Percentiles rank a stretch among this genome's conserved stretches.
phyloP scores from a whole-genome alignment of 495 filamentous ascomycete species.

The Geoglossum glabrum region DNA sequence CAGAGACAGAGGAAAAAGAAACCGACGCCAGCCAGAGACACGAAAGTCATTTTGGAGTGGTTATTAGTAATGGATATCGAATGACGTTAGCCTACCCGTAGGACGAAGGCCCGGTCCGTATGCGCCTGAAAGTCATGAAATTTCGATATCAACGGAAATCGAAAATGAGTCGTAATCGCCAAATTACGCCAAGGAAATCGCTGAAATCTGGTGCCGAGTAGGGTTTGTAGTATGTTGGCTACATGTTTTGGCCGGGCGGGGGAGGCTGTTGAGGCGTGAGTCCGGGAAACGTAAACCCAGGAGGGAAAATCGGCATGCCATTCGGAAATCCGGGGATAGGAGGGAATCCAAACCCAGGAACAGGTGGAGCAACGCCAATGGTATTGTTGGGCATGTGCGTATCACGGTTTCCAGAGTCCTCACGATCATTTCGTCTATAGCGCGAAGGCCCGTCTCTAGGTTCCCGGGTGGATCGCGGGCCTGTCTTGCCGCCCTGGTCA shows the following conservation, averaged over 20 bases:
- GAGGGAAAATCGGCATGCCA: constrained; percentile 51
- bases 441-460: constrained; percentile 25
- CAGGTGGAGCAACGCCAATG: constrained; percentile 36
- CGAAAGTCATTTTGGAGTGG: no score
- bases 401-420: constrained; percentile 12
- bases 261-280: constrained; percentile 23
- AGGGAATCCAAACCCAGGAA: constrained; percentile 42
- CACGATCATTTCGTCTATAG: constrained; percentile 26
- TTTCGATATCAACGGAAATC: neutral
- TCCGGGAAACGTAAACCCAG: constrained; percentile 38
- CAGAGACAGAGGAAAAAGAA: no score
- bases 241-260: constrained; percentile 19
- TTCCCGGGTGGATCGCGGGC: constrained; percentile 46
- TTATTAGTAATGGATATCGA: no score
- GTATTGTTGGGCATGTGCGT: constrained; percentile 21
- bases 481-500: constrained; percentile 52
- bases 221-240: no score
- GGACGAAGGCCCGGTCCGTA: no score
- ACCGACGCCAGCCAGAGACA: no score
- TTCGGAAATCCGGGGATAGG: constrained; percentile 26
- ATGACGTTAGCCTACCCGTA: no score
- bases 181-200: no score
- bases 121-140: no score
- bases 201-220: no score
- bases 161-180: neutral